phyloP scores from a whole-genome alignment of 2,329 filamentous ascomycete species.

The Fusarium aywerte region DNA sequence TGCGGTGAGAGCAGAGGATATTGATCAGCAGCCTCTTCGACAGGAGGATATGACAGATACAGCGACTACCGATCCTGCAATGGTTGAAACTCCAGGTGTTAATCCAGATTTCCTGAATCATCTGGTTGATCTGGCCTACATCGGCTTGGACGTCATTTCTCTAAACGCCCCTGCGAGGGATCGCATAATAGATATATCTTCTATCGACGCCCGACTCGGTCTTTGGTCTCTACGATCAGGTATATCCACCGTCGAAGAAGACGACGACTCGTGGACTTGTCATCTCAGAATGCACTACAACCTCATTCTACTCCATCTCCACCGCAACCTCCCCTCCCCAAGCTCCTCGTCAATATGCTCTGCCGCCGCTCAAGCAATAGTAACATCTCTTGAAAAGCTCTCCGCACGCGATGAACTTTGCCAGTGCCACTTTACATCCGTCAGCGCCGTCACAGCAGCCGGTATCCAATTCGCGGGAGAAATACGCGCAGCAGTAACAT shows the following conservation, averaged over 20 bases:
- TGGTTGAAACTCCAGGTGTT: background rate
- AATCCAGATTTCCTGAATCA: conserved; percentile 40
- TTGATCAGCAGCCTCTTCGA: conserved; percentile 38
- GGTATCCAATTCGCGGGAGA: conserved; percentile 42
- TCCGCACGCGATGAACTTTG: conserved; percentile 34
- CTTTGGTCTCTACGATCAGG: conserved; percentile 42
- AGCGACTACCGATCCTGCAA: background rate
- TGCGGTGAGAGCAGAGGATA: conserved; percentile 40
- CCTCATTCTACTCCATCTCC: conserved; percentile 38
- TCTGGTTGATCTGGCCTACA: conserved; percentile 40
- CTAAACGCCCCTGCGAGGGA: conserved; percentile 39
- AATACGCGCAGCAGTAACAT: conserved; percentile 37
- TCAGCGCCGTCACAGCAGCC: conserved; percentile 40
- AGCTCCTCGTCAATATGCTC: conserved; percentile 43
- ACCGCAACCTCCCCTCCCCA: conserved; percentile 31
- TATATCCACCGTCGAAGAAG: conserved; percentile 40
- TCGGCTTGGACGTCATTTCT: conserved; percentile 38
- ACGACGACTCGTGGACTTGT: conserved; percentile 37
- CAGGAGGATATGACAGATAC: conserved; percentile 38
- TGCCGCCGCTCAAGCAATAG: conserved; percentile 41
- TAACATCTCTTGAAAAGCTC: conserved; percentile 39
- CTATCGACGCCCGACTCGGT: conserved; percentile 40
- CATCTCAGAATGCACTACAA: conserved; percentile 45
- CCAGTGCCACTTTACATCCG: conserved; percentile 43
- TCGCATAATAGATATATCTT: conserved; percentile 28